phyloP scores from a whole-genome alignment of 441 rosid species.

The Oxalis stricta region DNA sequence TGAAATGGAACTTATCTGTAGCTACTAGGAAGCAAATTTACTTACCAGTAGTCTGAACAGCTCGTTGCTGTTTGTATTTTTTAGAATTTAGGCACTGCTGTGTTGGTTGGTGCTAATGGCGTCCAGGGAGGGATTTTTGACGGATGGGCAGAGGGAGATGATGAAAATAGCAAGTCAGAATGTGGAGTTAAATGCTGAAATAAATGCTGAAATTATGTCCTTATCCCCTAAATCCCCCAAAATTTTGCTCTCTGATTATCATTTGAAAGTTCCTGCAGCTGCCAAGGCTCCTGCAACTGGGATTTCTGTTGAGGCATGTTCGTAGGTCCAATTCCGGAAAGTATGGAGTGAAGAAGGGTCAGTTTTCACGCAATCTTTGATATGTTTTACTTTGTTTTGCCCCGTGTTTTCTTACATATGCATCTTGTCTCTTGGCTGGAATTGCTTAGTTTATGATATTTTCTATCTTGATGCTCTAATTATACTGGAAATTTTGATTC shows the following conservation, averaged over 20 bases:
- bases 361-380: not conserved
- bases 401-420: no score
- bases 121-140: slow-evolving; percentile 63
- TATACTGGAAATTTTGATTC: no score
- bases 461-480: not conserved
- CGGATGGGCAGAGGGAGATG: slow-evolving; percentile 73
- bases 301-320: slow-evolving; percentile 57
- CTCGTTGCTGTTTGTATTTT: not conserved
- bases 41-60: not conserved
- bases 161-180: slow-evolving; percentile 60
- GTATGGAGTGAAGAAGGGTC: slow-evolving; percentile 74
- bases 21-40: no score
- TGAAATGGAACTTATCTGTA: not conserved
- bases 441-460: not conserved
- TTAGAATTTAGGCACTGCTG: slow-evolving; percentile 3
- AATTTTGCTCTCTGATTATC: slow-evolving; percentile 44
- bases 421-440: not conserved
- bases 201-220: slow-evolving; percentile 27
- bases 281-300: slow-evolving; percentile 61
- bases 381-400: no score
- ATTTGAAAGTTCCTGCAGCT: slow-evolving; percentile 37
- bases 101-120: slow-evolving; percentile 33
- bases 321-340: slow-evolving; percentile 85
- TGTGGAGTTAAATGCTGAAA: no score
- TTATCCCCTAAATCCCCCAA: slow-evolving; percentile 66